Base-by-base conservation (phyloP, 73 alveolate genomes). In the Paramecium sonneborni region DNA sequence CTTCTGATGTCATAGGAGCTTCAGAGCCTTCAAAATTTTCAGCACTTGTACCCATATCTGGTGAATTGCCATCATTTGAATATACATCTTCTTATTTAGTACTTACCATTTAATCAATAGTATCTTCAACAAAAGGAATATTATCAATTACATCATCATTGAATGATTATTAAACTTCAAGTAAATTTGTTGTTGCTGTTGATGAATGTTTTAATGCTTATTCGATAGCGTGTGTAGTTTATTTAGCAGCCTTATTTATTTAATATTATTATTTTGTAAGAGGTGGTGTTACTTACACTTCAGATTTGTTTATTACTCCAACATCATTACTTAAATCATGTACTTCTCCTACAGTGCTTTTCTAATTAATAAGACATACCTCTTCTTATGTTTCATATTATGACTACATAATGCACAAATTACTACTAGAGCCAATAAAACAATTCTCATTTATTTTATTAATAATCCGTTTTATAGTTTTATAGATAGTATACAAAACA, bases 381-480 rank as follows among this genome's bases (percentile, higher is more conserved):
- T 41, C 32, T 52, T 52, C 68, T 46, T 24, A 23, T 5, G 15
- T 79, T 48, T 24, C 74, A 32, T 79, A 12, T 30, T 39, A 21
- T 43, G 46, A 39, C 28, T 28, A 10, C 55, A 57, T 24, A 39
- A 7, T 38, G 72, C 43, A 34, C 90, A 20, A 26, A 62, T 32
- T 23, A 62, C 74, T 38, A 39, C 55, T 6, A 46, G 74, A 62
- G 44, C 41, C 76, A 79, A 39, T 41, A 79, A 14, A 62, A 32
- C 72, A 39, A 79, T 79, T 23, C 74, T 79, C 55, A 62, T 79
- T 79, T 44, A 39, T 43, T 79, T 41, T 72, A 62, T 62, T 79
- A 79, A 43, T 43, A 24, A 43, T 79, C 90, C 90, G 90, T 79
- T 79, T 79, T 79, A 79, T 79, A 43, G 90, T 79, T 79, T 79